phyloP scores from a whole-genome alignment of 2,329 filamentous ascomycete genomes.

The Fusarium tjaetaba region DNA sequence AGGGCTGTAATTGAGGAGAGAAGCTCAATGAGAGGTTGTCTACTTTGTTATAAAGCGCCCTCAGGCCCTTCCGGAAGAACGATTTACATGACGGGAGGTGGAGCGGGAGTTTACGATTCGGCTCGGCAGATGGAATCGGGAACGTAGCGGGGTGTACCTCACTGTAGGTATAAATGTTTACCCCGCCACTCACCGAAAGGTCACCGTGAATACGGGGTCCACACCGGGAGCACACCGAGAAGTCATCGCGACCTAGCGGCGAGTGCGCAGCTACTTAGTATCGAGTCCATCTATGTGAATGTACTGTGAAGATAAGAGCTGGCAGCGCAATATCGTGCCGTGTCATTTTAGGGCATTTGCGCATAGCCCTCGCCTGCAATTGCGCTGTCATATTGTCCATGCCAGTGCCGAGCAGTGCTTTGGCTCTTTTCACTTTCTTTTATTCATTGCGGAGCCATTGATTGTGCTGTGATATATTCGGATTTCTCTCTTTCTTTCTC shows the following conservation, averaged over 20 bases:
- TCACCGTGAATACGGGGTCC: conserved; percentile 6
- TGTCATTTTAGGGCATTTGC: background rate
- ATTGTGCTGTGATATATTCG: background rate
- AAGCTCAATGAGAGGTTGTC: background rate
- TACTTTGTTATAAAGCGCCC: conserved; percentile 7
- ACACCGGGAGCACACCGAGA: conserved; percentile 18
- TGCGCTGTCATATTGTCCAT: background rate
- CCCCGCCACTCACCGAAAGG: conserved; percentile 39
- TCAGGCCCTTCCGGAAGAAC: conserved; percentile 38
- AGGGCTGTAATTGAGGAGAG: background rate
- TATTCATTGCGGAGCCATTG: background rate
- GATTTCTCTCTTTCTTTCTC: background rate
- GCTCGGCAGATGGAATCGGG: conserved; percentile 47
- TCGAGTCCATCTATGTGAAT: background rate
- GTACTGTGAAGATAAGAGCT: background rate
- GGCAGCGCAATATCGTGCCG: too few species aligned
- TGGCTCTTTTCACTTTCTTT: background rate
- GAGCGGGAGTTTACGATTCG: conserved; percentile 34
- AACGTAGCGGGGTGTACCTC: conserved; percentile 23
- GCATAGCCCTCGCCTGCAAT: background rate
- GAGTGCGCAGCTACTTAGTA: background rate
- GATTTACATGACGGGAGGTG: conserved; percentile 42
- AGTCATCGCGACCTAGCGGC: background rate
- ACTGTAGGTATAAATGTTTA: conserved; percentile 43
- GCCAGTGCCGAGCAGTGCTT: background rate